Percentiles rank a stretch among this genome's conserved stretches.
phyloP scores from a whole-genome alignment of 441 rosid genomes.

The Mallotus japonicus region DNA sequence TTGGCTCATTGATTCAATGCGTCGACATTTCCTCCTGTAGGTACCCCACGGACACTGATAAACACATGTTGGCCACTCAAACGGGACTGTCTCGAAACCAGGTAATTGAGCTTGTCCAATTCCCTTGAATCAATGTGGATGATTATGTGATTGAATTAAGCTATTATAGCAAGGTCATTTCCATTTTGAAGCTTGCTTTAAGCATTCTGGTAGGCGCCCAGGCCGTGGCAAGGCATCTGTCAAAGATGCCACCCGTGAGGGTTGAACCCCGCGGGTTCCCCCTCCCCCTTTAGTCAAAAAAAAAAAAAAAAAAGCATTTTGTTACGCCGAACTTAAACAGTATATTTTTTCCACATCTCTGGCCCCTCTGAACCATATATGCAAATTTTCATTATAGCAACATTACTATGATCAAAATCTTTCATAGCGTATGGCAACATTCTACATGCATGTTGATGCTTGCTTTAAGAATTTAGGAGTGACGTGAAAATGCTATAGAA shows the following conservation, averaged over 20 bases:
- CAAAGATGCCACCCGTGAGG: too few relatives aligned
- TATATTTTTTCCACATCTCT: too few relatives aligned
- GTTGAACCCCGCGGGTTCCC: too few relatives aligned
- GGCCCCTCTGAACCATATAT: neutral
- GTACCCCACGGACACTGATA: slow-evolving; percentile 58
- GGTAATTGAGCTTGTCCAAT: slow-evolving; percentile 27
- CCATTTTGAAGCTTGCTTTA: neutral
- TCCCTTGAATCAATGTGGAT: neutral
- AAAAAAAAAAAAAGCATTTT: too few relatives aligned
- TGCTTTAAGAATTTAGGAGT: neutral
- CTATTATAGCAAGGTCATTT: neutral
- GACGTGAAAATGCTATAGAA: neutral
- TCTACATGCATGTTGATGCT: neutral
- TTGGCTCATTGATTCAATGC: neutral
- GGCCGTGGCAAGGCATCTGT: too few relatives aligned
- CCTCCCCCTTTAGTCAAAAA: too few relatives aligned
- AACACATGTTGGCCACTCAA: slow-evolving; percentile 56
- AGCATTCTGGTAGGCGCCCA: neutral
- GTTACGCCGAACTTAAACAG: neutral
- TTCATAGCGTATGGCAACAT: too few relatives aligned
- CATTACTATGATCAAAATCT: too few relatives aligned
- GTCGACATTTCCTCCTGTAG: slow-evolving; percentile 27
- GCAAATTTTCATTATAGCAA: too few relatives aligned
- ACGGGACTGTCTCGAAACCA: slow-evolving; percentile 55
- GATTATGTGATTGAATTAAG: slow-evolving; percentile 16